These are phyloP conservation scores for Eucalyptus cloeziana DNA, from an alignment of 345 rosid species.

Conservation along the genomic window DNA sequence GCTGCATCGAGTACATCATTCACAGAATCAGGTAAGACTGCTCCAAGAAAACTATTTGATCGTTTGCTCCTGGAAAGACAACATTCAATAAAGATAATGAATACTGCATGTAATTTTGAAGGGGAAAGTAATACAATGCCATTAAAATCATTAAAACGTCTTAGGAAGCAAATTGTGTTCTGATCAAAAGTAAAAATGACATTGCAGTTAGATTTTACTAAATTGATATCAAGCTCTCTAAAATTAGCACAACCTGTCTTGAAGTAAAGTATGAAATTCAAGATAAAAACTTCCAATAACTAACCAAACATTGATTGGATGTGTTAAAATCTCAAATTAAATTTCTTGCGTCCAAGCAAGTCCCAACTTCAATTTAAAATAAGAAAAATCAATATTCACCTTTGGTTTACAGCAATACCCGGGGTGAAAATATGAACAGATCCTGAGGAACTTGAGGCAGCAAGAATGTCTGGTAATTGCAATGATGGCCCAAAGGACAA, in stretches of 20 bases:
- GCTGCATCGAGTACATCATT: conserved; percentile 77
- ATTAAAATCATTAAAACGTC: neutral
- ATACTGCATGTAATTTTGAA: neutral
- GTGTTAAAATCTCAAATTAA: neutral
- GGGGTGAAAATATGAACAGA: conserved; percentile 70
- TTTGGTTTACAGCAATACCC: conserved; percentile 48
- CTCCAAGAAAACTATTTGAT: conserved; percentile 66
- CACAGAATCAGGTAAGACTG: conserved; percentile 66
- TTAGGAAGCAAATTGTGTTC: neutral
- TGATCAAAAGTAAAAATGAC: neutral
- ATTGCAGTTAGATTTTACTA: neutral
- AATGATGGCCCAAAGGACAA: conserved; percentile 77
- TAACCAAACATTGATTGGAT: neutral
- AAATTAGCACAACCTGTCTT: neutral
- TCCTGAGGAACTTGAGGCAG: conserved; percentile 84
- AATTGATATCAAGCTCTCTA: neutral
- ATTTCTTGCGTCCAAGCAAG: neutral
- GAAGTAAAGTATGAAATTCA: neutral
- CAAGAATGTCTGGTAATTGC: conserved; percentile 64
- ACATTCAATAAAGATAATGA: neutral
- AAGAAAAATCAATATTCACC: conserved; percentile 21
- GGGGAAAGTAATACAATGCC: neutral
- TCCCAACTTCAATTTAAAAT: neutral
- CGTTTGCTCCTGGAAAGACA: conserved; percentile 35
- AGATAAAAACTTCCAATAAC: neutral